These are phyloP conservation scores for Silene latifolia DNA, from an alignment of 148 eudicot species.

Conservation along the genomic window DNA sequence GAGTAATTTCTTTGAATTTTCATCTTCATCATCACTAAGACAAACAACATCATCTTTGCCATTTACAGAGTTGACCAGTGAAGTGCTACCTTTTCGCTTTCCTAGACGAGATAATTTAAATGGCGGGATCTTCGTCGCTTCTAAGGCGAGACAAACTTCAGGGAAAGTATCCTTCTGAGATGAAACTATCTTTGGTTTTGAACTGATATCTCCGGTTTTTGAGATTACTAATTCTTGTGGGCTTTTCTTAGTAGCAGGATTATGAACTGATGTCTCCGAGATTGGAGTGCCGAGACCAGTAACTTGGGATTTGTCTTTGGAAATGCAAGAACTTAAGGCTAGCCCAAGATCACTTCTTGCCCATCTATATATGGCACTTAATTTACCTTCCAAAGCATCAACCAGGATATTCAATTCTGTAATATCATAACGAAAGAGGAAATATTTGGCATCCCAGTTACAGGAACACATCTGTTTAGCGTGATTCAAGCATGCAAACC, in stretches of 20 bases:
- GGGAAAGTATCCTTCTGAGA: constrained; percentile 27
- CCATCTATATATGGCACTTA: constrained; percentile 90
- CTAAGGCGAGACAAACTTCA: constrained; percentile 38
- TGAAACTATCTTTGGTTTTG: constrained; percentile 25
- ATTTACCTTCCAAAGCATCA: constrained; percentile 96
- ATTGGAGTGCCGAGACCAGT: constrained; percentile 26
- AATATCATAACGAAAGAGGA: constrained; percentile 79
- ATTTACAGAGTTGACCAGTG: constrained; percentile 23
- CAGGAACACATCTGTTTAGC: constrained; percentile 85
- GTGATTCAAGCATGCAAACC: constrained; percentile 84
- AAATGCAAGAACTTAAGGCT: constrained; percentile 58
- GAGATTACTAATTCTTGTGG: constrained; percentile 20
- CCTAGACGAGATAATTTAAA: constrained; percentile 26
- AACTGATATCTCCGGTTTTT: constrained; percentile 29
- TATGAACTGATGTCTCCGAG: constrained; percentile 33
- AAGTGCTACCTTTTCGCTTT: constrained; percentile 26
- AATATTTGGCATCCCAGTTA: constrained; percentile 66
- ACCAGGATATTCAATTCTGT: constrained; percentile 67
- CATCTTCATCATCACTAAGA: constrained; percentile 91
- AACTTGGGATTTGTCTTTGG: constrained; percentile 41
- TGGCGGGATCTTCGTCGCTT: constrained; percentile 33
- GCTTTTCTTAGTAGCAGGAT: constrained; percentile 20
- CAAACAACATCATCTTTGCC: constrained; percentile 49
- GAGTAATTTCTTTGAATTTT: constrained; percentile 30
- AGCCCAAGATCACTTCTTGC: constrained; percentile 82